These are phyloP conservation scores for Pestalotiopsis sp. DNA, from an alignment of 2,329 filamentous ascomycete species.

Conservation along the genomic window DNA sequence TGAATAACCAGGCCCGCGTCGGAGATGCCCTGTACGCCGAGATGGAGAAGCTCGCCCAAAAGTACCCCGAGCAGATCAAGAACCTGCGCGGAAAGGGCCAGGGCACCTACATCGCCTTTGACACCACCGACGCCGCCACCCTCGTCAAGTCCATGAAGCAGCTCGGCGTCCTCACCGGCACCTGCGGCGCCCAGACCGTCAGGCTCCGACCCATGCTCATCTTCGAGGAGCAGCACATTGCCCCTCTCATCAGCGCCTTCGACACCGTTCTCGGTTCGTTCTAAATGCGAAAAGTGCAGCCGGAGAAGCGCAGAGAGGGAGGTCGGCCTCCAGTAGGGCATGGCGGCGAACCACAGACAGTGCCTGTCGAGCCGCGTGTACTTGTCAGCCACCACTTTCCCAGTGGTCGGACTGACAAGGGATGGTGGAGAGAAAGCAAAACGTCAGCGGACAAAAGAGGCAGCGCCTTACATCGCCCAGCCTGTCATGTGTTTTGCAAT, in stretches of 20 bases:
- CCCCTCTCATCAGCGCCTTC: not conserved
- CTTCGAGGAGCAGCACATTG: slow-evolving; percentile 78
- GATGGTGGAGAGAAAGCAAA: not conserved
- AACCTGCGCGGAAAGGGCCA: slow-evolving; percentile 86
- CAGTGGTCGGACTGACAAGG: not conserved
- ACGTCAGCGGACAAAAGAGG: not conserved
- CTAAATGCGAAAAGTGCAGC: not conserved
- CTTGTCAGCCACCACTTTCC: not conserved
- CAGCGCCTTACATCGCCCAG: not conserved
- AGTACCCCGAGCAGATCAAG: slow-evolving; percentile 75
- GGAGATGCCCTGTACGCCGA: slow-evolving; percentile 77
- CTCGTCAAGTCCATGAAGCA: slow-evolving; percentile 72
- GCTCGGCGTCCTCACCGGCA: slow-evolving; percentile 83
- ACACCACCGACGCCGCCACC: slow-evolving; percentile 79
- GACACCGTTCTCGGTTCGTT: not conserved
- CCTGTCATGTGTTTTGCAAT: not conserved
- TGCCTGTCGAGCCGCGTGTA: not conserved
- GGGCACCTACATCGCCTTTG: slow-evolving; percentile 91
- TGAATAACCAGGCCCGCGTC: slow-evolving; percentile 68
- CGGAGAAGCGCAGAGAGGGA: not conserved
- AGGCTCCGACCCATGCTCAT: slow-evolving; percentile 85
- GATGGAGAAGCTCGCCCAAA: slow-evolving; percentile 65
- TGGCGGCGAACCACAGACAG: not conserved
- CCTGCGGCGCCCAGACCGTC: slow-evolving; percentile 69
- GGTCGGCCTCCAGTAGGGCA: no score